phyloP scores from a whole-genome alignment of 2,329 filamentous ascomycete genomes.

The Lecanicillium sp. region DNA sequence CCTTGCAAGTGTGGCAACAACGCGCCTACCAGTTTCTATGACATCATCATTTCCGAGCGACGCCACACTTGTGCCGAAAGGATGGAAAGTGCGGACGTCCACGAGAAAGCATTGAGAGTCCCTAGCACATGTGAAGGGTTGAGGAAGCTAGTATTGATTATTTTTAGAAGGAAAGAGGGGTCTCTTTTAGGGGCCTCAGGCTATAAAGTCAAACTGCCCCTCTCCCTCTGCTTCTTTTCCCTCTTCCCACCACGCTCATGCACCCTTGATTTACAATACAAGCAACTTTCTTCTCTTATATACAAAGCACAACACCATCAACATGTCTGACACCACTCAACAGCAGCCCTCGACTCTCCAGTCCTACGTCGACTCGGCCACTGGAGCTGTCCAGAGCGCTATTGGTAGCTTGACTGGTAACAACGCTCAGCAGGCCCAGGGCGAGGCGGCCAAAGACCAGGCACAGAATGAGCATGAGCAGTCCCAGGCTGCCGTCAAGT shows the following conservation, averaged over 20 bases:
- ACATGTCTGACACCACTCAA: slow-evolving; percentile 27
- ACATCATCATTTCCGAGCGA: slow-evolving; percentile 4
- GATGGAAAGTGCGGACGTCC: background rate
- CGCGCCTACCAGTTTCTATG: background rate
- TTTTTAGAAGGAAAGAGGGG: too few species aligned
- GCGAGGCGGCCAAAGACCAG: slow-evolving; percentile 58
- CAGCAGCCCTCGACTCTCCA: slow-evolving; percentile 65
- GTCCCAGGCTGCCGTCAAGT: slow-evolving; percentile 68
- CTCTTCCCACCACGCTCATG: too few species aligned
- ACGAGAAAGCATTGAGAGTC: too few species aligned
- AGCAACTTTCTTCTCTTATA: too few species aligned
- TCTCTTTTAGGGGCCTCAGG: too few species aligned
- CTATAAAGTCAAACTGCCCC: too few species aligned
- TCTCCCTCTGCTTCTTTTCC: too few species aligned
- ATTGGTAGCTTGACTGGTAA: slow-evolving; percentile 69
- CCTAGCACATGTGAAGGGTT: too few species aligned
- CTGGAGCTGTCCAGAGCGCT: slow-evolving; percentile 65
- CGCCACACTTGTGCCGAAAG: background rate
- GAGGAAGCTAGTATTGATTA: too few species aligned
- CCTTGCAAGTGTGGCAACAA: background rate
- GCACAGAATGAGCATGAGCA: slow-evolving; percentile 63
- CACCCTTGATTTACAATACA: too few species aligned
- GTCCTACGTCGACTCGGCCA: slow-evolving; percentile 68
- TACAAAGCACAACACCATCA: slow-evolving; percentile 11
- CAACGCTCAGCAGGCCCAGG: slow-evolving; percentile 59